Evolutionary conservation across 768 basidiomycete species (phyloP).

Genomic region (Russula griseocarnosa): DNA sequence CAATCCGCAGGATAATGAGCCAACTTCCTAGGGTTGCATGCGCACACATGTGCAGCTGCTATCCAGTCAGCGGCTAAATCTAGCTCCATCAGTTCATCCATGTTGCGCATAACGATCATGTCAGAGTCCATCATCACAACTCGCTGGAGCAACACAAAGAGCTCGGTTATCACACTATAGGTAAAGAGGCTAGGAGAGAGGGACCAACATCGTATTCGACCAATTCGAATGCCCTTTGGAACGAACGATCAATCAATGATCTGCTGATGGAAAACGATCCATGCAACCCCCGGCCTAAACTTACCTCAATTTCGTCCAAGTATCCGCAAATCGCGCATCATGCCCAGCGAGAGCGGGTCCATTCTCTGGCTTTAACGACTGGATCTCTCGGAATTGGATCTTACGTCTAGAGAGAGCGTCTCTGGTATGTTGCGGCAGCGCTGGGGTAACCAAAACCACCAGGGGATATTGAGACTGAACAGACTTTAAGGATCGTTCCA

Average conservation of each 20-base stretch:
- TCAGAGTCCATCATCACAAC: constrained; percentile 82
- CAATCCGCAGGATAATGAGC: constrained; percentile 88
- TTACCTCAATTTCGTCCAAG: constrained; percentile 60
- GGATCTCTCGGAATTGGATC: constrained; percentile 57
- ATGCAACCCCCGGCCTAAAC: constrained; percentile 16
- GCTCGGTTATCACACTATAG: constrained; percentile 4
- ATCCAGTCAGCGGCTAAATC: constrained; percentile 64
- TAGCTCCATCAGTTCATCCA: constrained; percentile 68
- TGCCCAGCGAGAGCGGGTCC: constrained; percentile 38
- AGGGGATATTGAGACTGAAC: constrained; percentile 48
- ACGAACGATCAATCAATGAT: neutral
- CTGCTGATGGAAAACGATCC: neutral
- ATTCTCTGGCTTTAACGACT: constrained; percentile 50
- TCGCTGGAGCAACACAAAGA: constrained; percentile 43
- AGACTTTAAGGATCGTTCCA: constrained; percentile 46
- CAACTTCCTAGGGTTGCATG: constrained; percentile 87
- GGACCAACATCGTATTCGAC: constrained; percentile 57
- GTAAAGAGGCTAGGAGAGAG: neutral
- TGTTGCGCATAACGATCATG: constrained; percentile 78
- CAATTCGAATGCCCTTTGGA: constrained; percentile 56
- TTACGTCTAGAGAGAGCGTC: constrained; percentile 48
- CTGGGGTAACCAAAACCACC: constrained; percentile 48
- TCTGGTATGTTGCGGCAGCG: constrained; percentile 38
- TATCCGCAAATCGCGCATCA: constrained; percentile 54
- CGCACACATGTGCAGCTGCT: constrained; percentile 85